These are phyloP conservation scores for Bipolaris oryzae DNA, from an alignment of 2,329 filamentous ascomycete genomes.

Conservation along the genomic window DNA sequence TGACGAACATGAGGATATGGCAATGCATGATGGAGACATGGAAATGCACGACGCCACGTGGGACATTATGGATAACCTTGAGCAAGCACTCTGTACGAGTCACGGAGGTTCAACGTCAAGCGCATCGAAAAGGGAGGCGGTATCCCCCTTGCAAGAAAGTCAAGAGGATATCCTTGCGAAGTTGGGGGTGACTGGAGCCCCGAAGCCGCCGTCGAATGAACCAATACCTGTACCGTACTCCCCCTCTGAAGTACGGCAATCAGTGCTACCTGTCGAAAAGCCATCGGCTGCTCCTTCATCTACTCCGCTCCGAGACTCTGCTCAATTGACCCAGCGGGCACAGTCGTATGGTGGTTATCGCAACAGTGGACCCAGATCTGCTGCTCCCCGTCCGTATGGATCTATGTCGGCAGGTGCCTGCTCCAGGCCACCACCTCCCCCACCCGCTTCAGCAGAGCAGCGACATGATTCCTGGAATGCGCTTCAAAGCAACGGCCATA, in stretches of 20 bases:
- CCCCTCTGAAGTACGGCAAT: slow-evolving; percentile 15
- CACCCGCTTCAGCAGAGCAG: slow-evolving; percentile 27
- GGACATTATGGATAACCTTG: slow-evolving; percentile 50
- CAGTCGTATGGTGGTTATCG: slow-evolving; percentile 32
- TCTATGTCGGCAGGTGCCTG: slow-evolving; percentile 28
- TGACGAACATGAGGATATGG: slow-evolving; percentile 35
- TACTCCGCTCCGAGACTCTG: slow-evolving; percentile 5
- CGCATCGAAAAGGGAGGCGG: neutral
- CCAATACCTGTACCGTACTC: slow-evolving; percentile 19
- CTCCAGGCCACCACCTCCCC: slow-evolving; percentile 27
- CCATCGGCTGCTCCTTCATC: slow-evolving; percentile 16
- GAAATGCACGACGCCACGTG: slow-evolving; percentile 44
- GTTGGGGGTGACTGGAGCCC: slow-evolving; percentile 47
- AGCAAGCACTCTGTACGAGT: slow-evolving; percentile 45
- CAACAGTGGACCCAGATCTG: slow-evolving; percentile 17
- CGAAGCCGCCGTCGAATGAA: slow-evolving; percentile 42
- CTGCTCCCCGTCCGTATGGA: slow-evolving; percentile 32
- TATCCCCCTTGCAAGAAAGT: slow-evolving; percentile 22
- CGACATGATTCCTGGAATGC: slow-evolving; percentile 34
- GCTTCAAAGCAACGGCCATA: slow-evolving; percentile 22
- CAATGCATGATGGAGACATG: slow-evolving; percentile 35
- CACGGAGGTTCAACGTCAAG: slow-evolving; percentile 18
- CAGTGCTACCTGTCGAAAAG: slow-evolving; percentile 26
- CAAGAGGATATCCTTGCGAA: slow-evolving; percentile 47
- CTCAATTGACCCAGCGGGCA: slow-evolving; percentile 22